Evolutionary conservation across 805 yeast species (phyloP), one percentile per base, ranked within the genome.

Genomic region (Metschnikowia cubensis): DNA sequence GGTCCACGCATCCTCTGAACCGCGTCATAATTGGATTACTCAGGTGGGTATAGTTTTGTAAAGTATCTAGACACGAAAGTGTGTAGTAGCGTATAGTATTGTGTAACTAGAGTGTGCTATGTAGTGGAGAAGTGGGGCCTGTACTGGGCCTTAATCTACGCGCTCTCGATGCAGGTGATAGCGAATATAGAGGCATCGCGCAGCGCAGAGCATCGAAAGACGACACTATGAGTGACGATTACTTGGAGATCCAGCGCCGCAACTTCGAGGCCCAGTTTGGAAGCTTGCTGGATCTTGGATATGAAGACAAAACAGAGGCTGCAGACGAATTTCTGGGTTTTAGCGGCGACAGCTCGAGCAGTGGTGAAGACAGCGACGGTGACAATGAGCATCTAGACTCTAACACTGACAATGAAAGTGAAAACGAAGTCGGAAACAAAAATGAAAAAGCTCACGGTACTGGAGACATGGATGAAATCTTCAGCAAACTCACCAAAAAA

Each of bases 1-100:
- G 83, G 64, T 94, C 99, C 35, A 94, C 92, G 63, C 99, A 94
- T 0, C 97, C 98, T 60, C 91, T 81, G 69, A 89, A 94, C 47
- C 77, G 76, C 0, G 97, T 91, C 97, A 91, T 90, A 35, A 22
- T 31, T 25, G 7, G n/a, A 4, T 10, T 8, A 8, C 8, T 25
- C 11, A 25, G 8, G 29, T 25, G 11, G 8, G 29, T 8, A 10
- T 25, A 25, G 29, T 25, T 25, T 10, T 25, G 29, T 25, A 25
- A 25, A 25, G 29, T 25, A 8, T 25, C 8, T 8, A 8, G 29
- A 25, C 29, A 25, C 29, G 29, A 25, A 25, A 25, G 29, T 25
- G 29, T 25, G 1, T 25, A 3, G 6, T 20, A 20, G 21, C 4
- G 21, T 20, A 20, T 20, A 22, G 10, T 22, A 7, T 7, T 22